Conservation (phyloP, 2,329 filamentous ascomycete species). For the Sarocladium strictum region DNA sequence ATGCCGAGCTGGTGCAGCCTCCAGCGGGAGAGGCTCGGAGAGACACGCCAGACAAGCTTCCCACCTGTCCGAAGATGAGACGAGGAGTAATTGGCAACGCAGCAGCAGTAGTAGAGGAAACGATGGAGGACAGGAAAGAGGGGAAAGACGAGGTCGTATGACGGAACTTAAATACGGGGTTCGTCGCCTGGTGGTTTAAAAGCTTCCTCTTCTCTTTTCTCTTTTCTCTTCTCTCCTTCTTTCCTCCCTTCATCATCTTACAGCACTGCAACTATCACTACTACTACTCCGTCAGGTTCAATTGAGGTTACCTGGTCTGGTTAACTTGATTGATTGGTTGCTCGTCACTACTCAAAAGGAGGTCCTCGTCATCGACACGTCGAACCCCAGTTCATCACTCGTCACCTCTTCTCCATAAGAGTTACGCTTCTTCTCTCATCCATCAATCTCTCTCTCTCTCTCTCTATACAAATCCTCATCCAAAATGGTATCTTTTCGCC, state of each 20-base stretch:
- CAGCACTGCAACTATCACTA: neutral
- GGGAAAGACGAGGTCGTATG: neutral
- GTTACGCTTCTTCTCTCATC: neutral
- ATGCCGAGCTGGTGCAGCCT: conserved; percentile 8
- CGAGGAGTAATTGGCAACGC: neutral
- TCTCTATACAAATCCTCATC: conserved; percentile 1
- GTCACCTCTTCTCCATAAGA: neutral
- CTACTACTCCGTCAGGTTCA: neutral
- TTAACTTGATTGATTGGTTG: conserved; percentile 1
- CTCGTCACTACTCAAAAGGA: neutral
- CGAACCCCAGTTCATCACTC: neutral
- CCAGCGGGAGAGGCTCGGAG: conserved; percentile 6
- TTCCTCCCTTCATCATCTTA: conserved; percentile 4
- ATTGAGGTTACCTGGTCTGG: conserved; percentile 4
- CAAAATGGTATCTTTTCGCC: conserved; percentile 27
- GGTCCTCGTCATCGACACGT: neutral
- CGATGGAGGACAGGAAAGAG: neutral
- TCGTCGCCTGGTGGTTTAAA: neutral
- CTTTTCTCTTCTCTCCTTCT: neutral
- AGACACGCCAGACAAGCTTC: conserved; percentile 1
- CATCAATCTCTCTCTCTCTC: neutral
- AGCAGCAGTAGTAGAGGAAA: neutral
- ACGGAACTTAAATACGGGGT: neutral
- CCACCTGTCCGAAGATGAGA: neutral
- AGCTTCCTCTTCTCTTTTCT: neutral